A percentile compares a stretch with the other conserved stretches of the same genome.
These are phyloP conservation scores for Naganishia vishniacii DNA, from an alignment of 768 basidiomycete genomes.

Conservation along the genomic window DNA sequence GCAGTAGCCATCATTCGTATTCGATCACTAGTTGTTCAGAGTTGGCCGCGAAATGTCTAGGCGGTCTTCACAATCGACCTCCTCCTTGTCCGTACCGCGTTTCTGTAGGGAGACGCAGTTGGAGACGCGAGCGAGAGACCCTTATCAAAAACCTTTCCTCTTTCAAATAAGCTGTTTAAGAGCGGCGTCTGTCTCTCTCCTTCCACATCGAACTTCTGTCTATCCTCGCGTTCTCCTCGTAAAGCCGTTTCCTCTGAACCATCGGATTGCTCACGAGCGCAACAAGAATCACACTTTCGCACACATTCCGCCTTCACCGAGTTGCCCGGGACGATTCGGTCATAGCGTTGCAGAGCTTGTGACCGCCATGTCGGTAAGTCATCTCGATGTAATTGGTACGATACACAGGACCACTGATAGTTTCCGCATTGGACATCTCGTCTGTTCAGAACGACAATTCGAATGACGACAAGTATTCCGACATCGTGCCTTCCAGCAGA, in stretches of 20 bases:
- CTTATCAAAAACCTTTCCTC: no score
- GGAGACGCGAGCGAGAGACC: slow-evolving; percentile 16
- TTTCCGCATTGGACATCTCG: no score
- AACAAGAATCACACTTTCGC: no score
- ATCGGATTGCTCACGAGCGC: no score
- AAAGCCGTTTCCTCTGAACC: neutral
- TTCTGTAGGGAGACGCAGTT: no score
- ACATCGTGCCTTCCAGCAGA: slow-evolving; percentile 18
- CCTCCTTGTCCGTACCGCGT: neutral
- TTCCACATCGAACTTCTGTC: no score
- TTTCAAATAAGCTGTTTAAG: no score
- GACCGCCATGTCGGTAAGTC: slow-evolving; percentile 13
- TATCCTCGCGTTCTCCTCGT: neutral
- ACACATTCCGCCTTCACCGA: no score
- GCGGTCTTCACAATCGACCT: neutral
- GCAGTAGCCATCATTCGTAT: no score
- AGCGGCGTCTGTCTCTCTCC: neutral
- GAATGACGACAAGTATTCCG: slow-evolving; percentile 13
- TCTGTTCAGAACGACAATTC: slow-evolving; percentile 13
- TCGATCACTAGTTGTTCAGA: slow-evolving; percentile 2
- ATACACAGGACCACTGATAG: no score
- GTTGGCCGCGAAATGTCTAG: slow-evolving; percentile 5
- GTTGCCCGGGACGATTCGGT: no score
- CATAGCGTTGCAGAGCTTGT: neutral
- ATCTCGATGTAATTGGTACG: no score